Evolutionary conservation across 2,329 filamentous ascomycete genomes (phyloP), one percentile per base, ranked within the genome.

Genomic region (Ceratocystiopsis sp.): DNA sequence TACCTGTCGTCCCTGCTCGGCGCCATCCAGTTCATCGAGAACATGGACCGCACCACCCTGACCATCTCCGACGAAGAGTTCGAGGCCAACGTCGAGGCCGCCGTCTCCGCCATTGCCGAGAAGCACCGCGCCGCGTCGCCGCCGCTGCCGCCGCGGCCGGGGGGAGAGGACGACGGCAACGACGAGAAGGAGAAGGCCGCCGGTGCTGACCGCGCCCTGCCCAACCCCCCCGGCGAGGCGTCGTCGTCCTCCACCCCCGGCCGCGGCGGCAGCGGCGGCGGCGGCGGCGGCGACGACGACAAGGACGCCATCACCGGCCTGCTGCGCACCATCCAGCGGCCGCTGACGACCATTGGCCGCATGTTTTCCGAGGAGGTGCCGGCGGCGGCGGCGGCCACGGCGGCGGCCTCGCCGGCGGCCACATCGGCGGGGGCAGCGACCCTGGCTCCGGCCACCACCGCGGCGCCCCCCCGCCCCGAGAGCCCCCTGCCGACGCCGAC

Each of bases 31-130:
- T 98, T 98, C 59, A 84, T 98, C 52, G 91, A 98, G 63, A 93
- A 84, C 47, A 78, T 98, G 61, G 91, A 98, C 60, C 80, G 87
- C 38, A 96, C 91, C 2, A 89, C 81, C 21, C 65, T 98, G 9
- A 96, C 91, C 1, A 91, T 98, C 42, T 80, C 80, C 2, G 87
- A 98, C 54, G 85, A 91, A 45, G 91, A 96, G 35, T 98, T 98
- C 54, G 91, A 98, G 58, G 75, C 74, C 55, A 87, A 94, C 51
- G 93, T 98, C n/a, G 91, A 98, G 63, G 82, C 82, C 4, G 87
- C 91, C 9, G 93, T 98, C 3, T 94, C 85, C 7, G 84, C 84
- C 37, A 98, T 98, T 51, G 89, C 91, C 2, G 89, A 95, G 61
- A 84, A 84, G 54, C 86, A 95, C 54, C 73, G 77, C 45, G 58